Percentiles rank a stretch among this genome's conserved stretches.
Evolutionary conservation across 2,329 filamentous ascomycete genomes (phyloP).

Genomic region (Aspergillus arachidicola): DNA sequence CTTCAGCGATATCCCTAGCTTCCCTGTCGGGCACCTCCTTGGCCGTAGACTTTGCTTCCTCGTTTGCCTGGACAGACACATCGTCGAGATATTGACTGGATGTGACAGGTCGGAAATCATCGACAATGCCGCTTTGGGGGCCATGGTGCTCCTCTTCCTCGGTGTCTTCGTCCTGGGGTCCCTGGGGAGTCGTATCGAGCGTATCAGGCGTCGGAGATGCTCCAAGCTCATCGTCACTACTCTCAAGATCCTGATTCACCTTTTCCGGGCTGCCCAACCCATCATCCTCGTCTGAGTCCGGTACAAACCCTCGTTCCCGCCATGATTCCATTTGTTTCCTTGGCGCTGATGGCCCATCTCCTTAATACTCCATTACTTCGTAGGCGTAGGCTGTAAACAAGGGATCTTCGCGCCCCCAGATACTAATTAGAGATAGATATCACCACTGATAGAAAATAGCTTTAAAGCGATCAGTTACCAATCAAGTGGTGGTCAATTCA

Average conservation of each 20-base stretch:
- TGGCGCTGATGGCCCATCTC: conserved; percentile 39
- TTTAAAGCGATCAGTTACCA: background rate
- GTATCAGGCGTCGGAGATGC: background rate
- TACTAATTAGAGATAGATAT: background rate
- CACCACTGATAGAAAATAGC: background rate
- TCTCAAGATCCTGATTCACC: conserved; percentile 9
- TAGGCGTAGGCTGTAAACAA: background rate
- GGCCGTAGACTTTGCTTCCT: background rate
- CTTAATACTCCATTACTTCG: conserved; percentile 31
- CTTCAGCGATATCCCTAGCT: background rate
- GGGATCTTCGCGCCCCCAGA: background rate
- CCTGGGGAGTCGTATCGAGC: background rate
- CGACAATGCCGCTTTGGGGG: background rate
- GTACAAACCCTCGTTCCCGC: conserved; percentile 55
- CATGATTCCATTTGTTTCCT: conserved; percentile 50
- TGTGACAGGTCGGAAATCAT: background rate
- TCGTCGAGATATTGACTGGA: background rate
- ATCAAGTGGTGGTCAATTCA: background rate
- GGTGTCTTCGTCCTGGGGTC: background rate
- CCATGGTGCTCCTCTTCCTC: background rate
- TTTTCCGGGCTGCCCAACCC: conserved; percentile 40
- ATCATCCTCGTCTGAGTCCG: conserved; percentile 53
- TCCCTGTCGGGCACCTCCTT: background rate
- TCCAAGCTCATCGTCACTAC: background rate
- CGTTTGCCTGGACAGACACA: background rate